Conservation (phyloP, 2,329 filamentous ascomycete genomes). For the Phaeophleospora eucalypticola region DNA sequence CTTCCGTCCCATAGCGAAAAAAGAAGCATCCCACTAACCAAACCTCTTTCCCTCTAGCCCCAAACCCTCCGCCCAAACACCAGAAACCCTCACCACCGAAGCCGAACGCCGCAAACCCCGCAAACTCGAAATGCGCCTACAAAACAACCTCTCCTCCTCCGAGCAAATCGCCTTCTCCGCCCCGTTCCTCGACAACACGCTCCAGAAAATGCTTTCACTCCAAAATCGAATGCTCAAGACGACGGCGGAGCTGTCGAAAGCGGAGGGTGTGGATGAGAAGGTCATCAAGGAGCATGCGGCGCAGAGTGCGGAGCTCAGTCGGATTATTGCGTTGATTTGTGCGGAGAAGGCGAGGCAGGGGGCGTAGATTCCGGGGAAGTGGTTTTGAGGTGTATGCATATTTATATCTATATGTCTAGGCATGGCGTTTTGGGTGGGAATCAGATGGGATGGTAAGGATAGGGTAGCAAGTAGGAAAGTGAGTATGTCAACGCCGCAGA, state of each 20-base stretch:
- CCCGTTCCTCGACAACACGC: constrained; percentile 51
- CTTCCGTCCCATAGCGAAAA: too few species aligned
- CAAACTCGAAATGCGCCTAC: constrained; percentile 48
- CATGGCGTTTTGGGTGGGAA: constrained; percentile 3
- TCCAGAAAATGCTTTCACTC: constrained; percentile 47
- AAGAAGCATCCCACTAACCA: too few species aligned
- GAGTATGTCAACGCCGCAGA: too few species aligned
- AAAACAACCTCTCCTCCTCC: constrained; percentile 28
- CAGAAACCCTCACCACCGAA: too few species aligned
- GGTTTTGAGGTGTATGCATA: not conserved
- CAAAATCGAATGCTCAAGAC: constrained; percentile 50
- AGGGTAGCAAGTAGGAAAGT: too few species aligned
- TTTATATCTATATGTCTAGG: constrained; percentile 3
- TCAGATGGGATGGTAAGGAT: not conserved
- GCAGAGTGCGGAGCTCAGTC: constrained; percentile 46
- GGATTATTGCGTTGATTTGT: constrained; percentile 50
- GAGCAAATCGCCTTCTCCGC: constrained; percentile 48
- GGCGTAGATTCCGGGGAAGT: too few species aligned
- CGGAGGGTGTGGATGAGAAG: constrained; percentile 43
- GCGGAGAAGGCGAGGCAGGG: constrained; percentile 51
- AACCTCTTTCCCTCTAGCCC: too few species aligned
- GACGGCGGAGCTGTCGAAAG: constrained; percentile 44
- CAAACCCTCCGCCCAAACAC: too few species aligned
- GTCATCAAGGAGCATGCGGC: constrained; percentile 49
- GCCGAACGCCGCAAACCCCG: too few species aligned